phyloP scores from a whole-genome alignment of 352 stramenopile species.

The Pythium apleroticum region DNA sequence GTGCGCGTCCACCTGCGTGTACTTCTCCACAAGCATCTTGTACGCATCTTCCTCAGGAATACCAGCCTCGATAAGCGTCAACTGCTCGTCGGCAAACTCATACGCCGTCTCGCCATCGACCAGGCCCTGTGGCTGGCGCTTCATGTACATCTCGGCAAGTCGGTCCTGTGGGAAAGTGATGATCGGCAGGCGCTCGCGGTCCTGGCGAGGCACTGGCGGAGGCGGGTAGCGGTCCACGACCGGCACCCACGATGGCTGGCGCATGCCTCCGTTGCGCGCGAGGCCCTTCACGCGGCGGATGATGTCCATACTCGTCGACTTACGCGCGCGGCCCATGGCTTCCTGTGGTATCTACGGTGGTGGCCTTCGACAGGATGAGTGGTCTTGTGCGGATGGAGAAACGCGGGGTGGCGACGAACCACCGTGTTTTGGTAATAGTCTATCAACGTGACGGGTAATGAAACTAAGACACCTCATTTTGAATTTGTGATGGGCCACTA shows the following conservation, averaged over 20 bases:
- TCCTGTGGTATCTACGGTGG: constrained; percentile 4
- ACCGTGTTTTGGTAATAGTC: constrained; percentile 9
- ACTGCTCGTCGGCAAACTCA: constrained; percentile 85
- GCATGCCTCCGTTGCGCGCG: constrained; percentile 79
- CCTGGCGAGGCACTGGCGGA: constrained; percentile 65
- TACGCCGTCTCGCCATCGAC: constrained; percentile 81
- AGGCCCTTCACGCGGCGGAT: constrained; percentile 79
- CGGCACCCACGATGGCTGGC: constrained; percentile 61
- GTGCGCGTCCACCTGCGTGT: constrained; percentile 78
- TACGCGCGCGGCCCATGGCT: constrained; percentile 76
- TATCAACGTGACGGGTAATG: neutral
- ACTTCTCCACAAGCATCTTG: constrained; percentile 81
- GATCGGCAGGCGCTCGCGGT: constrained; percentile 71
- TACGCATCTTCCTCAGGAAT: constrained; percentile 79
- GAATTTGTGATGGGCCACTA: neutral
- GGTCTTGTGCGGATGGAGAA: constrained; percentile 20
- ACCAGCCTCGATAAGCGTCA: constrained; percentile 83
- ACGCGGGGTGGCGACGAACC: neutral
- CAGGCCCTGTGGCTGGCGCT: constrained; percentile 57
- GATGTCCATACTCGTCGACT: constrained; percentile 68
- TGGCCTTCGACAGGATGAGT: constrained; percentile 18
- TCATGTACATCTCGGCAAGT: constrained; percentile 82
- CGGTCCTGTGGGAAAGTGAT: constrained; percentile 87
- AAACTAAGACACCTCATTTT: neutral
- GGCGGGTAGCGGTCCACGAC: constrained; percentile 79